These are phyloP conservation scores for Rosa persica DNA, from an alignment of 306 rosid genomes.

Conservation along the genomic window DNA sequence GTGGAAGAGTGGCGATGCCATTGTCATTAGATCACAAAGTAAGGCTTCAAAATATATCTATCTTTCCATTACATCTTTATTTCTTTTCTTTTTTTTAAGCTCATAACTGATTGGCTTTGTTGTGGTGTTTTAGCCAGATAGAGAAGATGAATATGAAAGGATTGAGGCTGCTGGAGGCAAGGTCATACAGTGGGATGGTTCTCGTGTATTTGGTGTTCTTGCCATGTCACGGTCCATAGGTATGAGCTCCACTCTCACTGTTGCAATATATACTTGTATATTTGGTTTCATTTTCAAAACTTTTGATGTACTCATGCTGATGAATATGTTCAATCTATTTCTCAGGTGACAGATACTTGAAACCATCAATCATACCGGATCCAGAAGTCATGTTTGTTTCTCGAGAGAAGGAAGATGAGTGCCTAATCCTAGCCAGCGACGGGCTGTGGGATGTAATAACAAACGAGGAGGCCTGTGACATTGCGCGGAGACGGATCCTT, in stretches of 20 bases:
- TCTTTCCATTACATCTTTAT: neutral
- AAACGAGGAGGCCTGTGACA: conserved; percentile 77
- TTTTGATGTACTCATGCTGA: neutral
- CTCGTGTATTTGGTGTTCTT: conserved; percentile 76
- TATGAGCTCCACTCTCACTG: conserved; percentile 21
- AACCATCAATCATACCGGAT: conserved; percentile 78
- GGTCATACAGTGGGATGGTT: conserved; percentile 79
- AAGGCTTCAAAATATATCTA: conserved; percentile 25
- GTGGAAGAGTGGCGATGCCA: conserved; percentile 65
- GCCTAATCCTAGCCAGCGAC: conserved; percentile 74
- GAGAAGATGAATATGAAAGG: conserved; percentile 72
- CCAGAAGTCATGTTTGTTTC: conserved; percentile 59
- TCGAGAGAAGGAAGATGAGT: conserved; percentile 64
- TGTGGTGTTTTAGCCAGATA: conserved; percentile 54
- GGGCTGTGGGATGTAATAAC: conserved; percentile 88
- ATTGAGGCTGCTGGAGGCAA: conserved; percentile 90
- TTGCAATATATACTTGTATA: neutral
- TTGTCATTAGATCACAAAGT: conserved; percentile 86
- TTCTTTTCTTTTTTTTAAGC: neutral
- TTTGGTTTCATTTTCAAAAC: neutral
- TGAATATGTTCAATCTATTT: conserved; percentile 1
- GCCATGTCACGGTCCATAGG: conserved; percentile 93
- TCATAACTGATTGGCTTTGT: conserved; percentile 12
- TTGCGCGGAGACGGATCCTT: conserved; percentile 72
- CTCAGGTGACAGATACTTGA: conserved; percentile 75